Evolutionary conservation across 2,329 filamentous ascomycete genomes (phyloP), one percentile per base, ranked within the genome.

Genomic region (Diaporthe nobilis): DNA sequence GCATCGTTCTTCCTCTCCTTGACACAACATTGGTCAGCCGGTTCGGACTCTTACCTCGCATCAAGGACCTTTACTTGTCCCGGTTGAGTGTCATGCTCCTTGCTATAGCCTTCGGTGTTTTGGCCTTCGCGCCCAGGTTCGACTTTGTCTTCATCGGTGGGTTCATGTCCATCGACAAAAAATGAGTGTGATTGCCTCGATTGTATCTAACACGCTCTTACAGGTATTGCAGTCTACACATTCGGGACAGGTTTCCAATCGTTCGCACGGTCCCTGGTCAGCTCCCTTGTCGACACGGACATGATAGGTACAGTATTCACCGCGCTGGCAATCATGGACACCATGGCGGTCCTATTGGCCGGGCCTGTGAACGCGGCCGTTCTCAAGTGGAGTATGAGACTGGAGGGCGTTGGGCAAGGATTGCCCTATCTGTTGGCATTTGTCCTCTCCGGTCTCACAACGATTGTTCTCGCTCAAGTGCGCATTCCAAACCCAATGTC

Each of bases 221-320:
- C 25, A 65, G 60, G 60, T 1, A 65, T 65, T 31, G 60, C 25
- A 10, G 12, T 65, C 17, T 47, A 31, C 4, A 47, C 60, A 13
- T 8, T 65, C n/a, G 60, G 60, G 4, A 65, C 60, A 10, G 60
- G 60, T 12, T 65, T 65, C 25, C 39, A 65, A 12, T 47, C 60
- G 2, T 65, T 65, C 20, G 60, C 60, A 44, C 39, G 39, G 9
- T 47, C 60, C 25, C 39, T 65, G 4, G 60, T 65, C 39, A 65
- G 60, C 39, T 65, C 60, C 37, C 60, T 65, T 3, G 60, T 65
- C 60, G 60, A 65, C 17, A 25, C 25, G 22, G 60, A 65, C 13
- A 65, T 65, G 60, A 65, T 65, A 31, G 60, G 60, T 12, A 65
- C 60, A 31, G 39, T 65, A 4, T 65, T 65, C 60, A 65, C 60